These are phyloP conservation scores for Zizania latifolia DNA, from an alignment of 176 grass and related monocot species.

Conservation along the genomic window DNA sequence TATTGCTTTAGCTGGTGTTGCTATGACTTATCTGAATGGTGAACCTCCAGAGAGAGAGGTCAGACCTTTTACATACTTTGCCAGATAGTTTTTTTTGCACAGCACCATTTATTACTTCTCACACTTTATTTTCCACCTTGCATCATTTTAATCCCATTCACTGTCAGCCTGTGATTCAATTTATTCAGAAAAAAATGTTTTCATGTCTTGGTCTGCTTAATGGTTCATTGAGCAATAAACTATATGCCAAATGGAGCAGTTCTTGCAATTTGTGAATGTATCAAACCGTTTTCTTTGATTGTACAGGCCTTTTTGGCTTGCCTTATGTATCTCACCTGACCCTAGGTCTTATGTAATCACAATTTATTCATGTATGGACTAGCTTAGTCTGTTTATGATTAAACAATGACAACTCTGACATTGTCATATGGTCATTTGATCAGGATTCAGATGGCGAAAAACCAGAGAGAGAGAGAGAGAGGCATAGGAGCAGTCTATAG, in stretches of 20 bases:
- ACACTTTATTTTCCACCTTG: not conserved
- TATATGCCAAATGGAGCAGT: not conserved
- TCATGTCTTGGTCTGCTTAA: not conserved
- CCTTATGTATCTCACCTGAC: not conserved
- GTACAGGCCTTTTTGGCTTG: not conserved
- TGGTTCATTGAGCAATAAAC: not conserved
- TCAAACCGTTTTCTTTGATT: not conserved
- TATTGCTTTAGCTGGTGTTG: conserved; percentile 68
- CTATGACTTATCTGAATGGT: conserved; percentile 64
- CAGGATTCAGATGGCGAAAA: not conserved
- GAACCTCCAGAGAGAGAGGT: conserved; percentile 85
- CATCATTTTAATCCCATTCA: not conserved
- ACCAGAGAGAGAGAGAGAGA: too few relatives aligned
- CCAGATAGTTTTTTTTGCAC: not conserved
- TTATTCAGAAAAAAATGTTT: not conserved
- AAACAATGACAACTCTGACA: not conserved
- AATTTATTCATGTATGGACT: not conserved
- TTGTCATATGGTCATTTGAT: not conserved
- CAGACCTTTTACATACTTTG: conserved; percentile 12
- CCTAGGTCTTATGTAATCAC: not conserved
- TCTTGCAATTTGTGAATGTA: not conserved
- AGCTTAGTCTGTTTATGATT: not conserved
- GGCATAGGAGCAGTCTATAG: not conserved
- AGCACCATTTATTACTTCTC: not conserved
- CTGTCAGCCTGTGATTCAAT: not conserved